Evolutionary conservation across 257 asterid genomes (phyloP), one percentile per base, ranked within the genome.

Genomic region (Gynochthodes officinalis): DNA sequence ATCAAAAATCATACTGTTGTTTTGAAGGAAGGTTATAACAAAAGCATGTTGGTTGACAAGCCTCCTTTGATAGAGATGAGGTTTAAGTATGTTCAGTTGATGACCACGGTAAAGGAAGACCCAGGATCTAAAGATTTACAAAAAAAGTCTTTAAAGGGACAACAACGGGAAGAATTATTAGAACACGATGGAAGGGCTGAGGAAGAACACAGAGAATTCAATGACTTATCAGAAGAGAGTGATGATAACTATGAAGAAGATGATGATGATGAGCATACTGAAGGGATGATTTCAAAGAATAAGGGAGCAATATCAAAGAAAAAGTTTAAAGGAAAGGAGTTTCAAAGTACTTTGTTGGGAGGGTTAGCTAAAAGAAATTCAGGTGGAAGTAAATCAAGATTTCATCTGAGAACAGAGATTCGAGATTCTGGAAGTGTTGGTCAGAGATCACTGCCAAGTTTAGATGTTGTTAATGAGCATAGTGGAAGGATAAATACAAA

Each of bases 1-100:
- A 79, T 78, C 54, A 79, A 91, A 52, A 89, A 83, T 4, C 89
- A 84, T 73, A 91, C 95, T 1, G 95, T 88, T 67, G 91, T 94
- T 77, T 66, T 94, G 78, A 91, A 76, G 89, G 99, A 94, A 61
- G 90, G 79, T 2, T 93, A 87, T 85, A 90, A 85, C 83, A 83
- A 93, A 73, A 94, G 92, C 67, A 81, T 79, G 79, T 82, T 90
- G 84, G 77, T 84, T 64, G 86, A 82, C 72, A 86, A 78, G 86
- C 82, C 83, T 75, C 81, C 89, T 35, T 79, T 87, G 84, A 79
- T 86, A 86, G 88, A 83, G 70, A 75, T 89, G 85, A 84, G 97
- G 71, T 84, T 70, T 69, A 87, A 86, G 81, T 90, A 85, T 84
- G 82, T 80, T 73, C 83, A 84, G 61, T 77, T 91, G 37, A 88